A percentile compares a stretch with the other conserved stretches of the same genome.
Evolutionary conservation across 345 rosid genomes (phyloP).

Genomic region (Arabidopsis suecica): DNA sequence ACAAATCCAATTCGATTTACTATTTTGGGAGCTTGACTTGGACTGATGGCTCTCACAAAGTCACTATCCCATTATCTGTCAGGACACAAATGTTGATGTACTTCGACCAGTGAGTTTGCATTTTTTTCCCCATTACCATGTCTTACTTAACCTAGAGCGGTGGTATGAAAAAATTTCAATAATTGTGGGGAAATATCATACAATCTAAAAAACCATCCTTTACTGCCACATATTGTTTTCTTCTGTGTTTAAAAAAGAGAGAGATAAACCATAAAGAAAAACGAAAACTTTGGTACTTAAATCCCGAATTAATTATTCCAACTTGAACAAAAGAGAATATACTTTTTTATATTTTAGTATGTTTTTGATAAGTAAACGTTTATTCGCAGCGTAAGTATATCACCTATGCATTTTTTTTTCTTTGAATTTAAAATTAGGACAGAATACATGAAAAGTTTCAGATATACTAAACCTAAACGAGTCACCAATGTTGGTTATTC

Average conservation of each 20-base stretch:
- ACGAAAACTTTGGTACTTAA: background rate
- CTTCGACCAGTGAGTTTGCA: conserved; percentile 27
- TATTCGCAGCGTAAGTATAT: too few species aligned
- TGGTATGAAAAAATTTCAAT: background rate
- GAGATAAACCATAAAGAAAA: background rate
- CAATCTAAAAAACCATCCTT: background rate
- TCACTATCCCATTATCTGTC: conserved; percentile 53
- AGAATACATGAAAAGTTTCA: too few species aligned
- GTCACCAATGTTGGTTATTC: too few species aligned
- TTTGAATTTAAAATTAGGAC: too few species aligned
- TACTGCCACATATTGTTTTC: background rate
- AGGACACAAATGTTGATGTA: conserved; percentile 45
- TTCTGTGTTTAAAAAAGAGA: background rate
- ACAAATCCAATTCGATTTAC: conserved; percentile 47
- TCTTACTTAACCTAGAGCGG: conserved; percentile 2
- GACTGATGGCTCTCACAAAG: conserved; percentile 45
- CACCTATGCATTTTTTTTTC: too few species aligned
- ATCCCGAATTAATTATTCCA: too few species aligned
- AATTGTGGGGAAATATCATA: background rate
- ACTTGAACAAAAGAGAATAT: too few species aligned
- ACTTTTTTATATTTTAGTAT: too few species aligned
- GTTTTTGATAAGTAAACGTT: too few species aligned
- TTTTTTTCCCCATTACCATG: background rate
- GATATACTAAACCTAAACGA: too few species aligned
- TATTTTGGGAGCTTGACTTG: conserved; percentile 55